These are phyloP conservation scores for Saksenaea vasiformis DNA, from an alignment of 371 early-diverging fungal species.

Conservation along the genomic window DNA sequence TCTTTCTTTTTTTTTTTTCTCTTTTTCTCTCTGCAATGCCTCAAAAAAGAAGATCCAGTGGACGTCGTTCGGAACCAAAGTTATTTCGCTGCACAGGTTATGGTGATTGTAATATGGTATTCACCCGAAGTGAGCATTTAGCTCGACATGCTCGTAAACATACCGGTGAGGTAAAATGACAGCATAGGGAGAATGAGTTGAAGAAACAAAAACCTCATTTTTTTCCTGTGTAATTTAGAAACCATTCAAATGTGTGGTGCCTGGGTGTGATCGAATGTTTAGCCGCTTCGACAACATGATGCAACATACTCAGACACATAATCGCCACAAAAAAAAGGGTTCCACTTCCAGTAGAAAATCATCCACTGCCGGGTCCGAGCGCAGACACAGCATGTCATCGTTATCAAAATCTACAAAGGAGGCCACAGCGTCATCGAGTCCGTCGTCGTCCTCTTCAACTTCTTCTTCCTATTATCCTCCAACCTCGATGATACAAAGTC, in stretches of 20 bases:
- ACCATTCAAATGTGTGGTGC: conserved; percentile 62
- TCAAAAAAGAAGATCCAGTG: conserved; percentile 4
- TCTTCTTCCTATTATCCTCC: conserved; percentile 1
- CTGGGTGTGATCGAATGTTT: conserved; percentile 58
- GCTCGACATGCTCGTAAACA: conserved; percentile 59
- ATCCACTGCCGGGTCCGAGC: neutral
- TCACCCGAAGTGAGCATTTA: conserved; percentile 64
- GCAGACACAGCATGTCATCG: conserved; percentile 1
- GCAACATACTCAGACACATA: conserved; percentile 64
- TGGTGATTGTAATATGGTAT: conserved; percentile 61
- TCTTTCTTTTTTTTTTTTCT: neutral
- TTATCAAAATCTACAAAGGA: neutral
- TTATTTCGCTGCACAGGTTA: conserved; percentile 61
- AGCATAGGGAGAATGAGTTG: neutral
- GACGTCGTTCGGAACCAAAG: conserved; percentile 38
- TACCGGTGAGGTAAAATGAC: conserved; percentile 53
- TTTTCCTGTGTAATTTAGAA: conserved; percentile 26
- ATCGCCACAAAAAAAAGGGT: conserved; percentile 14
- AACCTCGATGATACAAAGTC: conserved; percentile 10
- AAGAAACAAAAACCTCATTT: neutral
- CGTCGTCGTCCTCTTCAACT: neutral
- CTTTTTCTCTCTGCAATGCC: conserved; percentile 10
- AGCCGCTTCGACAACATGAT: conserved; percentile 70
- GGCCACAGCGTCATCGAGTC: neutral
- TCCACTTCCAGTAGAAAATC: conserved; percentile 1